Evolutionary conservation across 352 stramenopile species (phyloP), one percentile per base, ranked within the genome.

Genomic region (Phytophthora kernoviae): DNA sequence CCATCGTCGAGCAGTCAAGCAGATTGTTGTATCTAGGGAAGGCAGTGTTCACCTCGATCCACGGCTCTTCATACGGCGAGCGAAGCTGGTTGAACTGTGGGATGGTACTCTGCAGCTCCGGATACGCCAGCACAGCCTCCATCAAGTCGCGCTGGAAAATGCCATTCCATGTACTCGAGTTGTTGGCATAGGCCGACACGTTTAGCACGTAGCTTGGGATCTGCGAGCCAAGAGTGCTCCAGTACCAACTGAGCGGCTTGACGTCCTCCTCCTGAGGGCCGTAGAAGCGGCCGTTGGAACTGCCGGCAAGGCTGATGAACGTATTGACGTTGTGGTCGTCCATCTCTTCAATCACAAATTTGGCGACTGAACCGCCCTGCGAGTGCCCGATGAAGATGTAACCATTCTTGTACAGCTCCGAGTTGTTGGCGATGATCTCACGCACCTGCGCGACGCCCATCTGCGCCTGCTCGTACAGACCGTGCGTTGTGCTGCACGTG

Each of bases 311-410:
- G 36, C 50, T 71, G 45, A 77, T 54, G 42, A 74, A 65, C 21
- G 63, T 65, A 12, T 68, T 52, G 18, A 57, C 60, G 10, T 68
- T 65, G 54, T 77, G 68, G 26, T 77, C 24, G 24, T 30, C 24
- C 24, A 30, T 30, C 24, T 30, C 24, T 30, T 30, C 24, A 6
- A 30, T 30, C 54, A 48, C 71, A 53, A 66, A 70, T 62, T 45
- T 68, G 37, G 61, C 57, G 8, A 77, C 26, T 12, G 64, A 43
- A 0, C 68, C 68, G 30, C 72, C 72, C 20, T 75, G 59, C 17
- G 72, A 78, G 43, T 78, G 62, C 15, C 41, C 61, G 20, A 81
- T 74, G 36, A 81, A 60, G 48, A 70, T 53, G 58, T 81, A 81
- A 21, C 72, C 72, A 17, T 65, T 43, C 21, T 45, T 55, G 36